phyloP scores from a whole-genome alignment of 148 eudicot genomes.

The Cornus suecica region DNA sequence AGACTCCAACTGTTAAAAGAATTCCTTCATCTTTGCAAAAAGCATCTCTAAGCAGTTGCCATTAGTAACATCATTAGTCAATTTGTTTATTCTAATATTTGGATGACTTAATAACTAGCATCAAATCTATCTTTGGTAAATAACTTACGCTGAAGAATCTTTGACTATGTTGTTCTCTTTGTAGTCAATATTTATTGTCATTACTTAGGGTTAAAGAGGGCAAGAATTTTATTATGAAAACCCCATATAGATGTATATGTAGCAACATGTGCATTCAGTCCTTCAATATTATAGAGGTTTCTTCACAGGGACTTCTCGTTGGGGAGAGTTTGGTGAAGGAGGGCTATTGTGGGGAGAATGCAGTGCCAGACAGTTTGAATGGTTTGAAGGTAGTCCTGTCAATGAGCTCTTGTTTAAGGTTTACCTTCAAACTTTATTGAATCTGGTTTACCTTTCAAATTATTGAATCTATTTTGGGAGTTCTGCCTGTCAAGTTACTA shows the following conservation, averaged over 20 bases:
- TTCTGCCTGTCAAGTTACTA: neutral
- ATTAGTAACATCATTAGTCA: neutral
- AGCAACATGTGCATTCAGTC: neutral
- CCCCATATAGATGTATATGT: neutral
- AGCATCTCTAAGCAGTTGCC: neutral
- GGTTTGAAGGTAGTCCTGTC: slow-evolving; percentile 80
- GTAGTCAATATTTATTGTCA: neutral
- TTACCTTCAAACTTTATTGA: too few species aligned
- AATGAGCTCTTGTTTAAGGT: slow-evolving; percentile 78
- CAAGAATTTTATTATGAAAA: neutral
- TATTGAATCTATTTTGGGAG: neutral
- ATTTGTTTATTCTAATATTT: too few species aligned
- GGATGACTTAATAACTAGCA: too few species aligned
- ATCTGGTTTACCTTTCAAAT: slow-evolving; percentile 42
- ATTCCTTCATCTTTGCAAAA: neutral
- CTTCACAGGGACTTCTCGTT: slow-evolving; percentile 81
- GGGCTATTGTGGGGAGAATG: slow-evolving; percentile 97
- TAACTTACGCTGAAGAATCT: neutral
- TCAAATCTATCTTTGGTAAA: too few species aligned
- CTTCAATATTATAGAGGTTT: slow-evolving; percentile 18
- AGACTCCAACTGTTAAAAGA: neutral
- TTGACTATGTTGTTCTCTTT: neutral
- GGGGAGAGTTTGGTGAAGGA: slow-evolving; percentile 99
- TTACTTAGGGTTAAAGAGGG: neutral
- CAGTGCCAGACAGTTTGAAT: slow-evolving; percentile 81